Base-by-base conservation (phyloP, 169 alveolate species). In the Eimeria falciformis region DNA sequence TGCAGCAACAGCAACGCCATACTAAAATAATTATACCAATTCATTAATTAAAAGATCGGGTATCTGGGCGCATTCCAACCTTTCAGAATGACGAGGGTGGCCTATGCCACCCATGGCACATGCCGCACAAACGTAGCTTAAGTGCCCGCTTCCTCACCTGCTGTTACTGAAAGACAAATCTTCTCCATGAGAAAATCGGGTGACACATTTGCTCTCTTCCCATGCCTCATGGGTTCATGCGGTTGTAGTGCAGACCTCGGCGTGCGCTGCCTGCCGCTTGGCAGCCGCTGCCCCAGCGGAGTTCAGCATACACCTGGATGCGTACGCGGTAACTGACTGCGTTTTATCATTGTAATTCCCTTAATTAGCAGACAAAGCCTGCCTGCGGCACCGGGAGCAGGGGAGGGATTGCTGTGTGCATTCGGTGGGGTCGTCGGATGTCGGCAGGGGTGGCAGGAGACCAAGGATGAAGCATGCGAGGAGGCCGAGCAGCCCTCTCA, bases 361-460 rank as follows among this genome's bases (percentile, higher is more conserved):
- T 43, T 71, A 40, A 7, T 53, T 25, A 77, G 27, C 46, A n/a
- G 69, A 6, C 6, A 46, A 77, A n/a, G 68, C 29, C 25, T 21
- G 18, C n/a, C n/a, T n/a, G n/a, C n/a, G n/a, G n/a, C n/a, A 11
- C 50, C n/a, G 21, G 33, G 27, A 47, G 27, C 43, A 46, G 46
- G 45, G 43, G 89, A 14, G 47, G 89, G 75, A 29, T 56, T 56
- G 53, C 73, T 25, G 73, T 55, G 29, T 79, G 73, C 56, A 27
- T 55, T 53, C 73, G 69, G 55, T 79, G 88, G 88, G 88, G 89
- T 79, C 89, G 89, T 50, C 77, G 14, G 55, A 62, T 53, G 89
- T 79, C 89, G 89, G 89, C 73, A 79, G 89, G 89, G 89, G 89
- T 79, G 89, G 89, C 89, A 79, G 89, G 47, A 79, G 89, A 55